Conservation (phyloP, 495 filamentous ascomycete species). For the Extremus antarcticus region DNA sequence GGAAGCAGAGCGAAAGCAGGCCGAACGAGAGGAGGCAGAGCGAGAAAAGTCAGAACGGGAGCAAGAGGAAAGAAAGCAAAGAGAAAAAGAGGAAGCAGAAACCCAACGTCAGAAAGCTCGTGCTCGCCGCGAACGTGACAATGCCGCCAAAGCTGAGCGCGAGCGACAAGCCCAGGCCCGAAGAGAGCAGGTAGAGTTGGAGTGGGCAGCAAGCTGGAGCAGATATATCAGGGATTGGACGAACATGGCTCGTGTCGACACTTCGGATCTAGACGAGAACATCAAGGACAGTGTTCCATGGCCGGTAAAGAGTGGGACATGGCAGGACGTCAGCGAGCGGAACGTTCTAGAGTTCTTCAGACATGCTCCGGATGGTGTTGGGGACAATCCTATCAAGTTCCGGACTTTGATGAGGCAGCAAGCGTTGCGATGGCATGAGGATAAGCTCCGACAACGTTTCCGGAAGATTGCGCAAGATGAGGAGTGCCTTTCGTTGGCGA, state of each 20-base stretch:
- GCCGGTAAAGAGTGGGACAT: background rate
- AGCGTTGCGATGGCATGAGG: background rate
- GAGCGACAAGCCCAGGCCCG: background rate
- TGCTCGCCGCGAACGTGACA: background rate
- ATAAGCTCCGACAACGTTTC: background rate
- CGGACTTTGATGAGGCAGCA: background rate
- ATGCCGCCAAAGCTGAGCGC: background rate
- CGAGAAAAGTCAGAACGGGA: background rate
- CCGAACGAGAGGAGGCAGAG: background rate
- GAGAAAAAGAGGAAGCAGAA: background rate
- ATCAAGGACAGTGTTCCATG: background rate
- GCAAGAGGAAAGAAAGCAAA: too few relatives aligned
- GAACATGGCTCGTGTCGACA: background rate
- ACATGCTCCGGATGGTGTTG: background rate
- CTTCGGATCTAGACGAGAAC: background rate
- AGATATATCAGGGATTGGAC: background rate
- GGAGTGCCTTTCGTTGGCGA: background rate
- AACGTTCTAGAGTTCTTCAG: background rate
- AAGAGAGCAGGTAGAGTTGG: background rate
- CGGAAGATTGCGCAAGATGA: background rate
- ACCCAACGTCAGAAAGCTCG: background rate
- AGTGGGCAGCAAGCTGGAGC: background rate
- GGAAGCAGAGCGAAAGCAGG: background rate
- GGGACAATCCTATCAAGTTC: background rate
- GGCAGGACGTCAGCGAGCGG: background rate